Base-by-base conservation (phyloP, 2,329 filamentous ascomycete genomes). In the Graphium sp. region DNA sequence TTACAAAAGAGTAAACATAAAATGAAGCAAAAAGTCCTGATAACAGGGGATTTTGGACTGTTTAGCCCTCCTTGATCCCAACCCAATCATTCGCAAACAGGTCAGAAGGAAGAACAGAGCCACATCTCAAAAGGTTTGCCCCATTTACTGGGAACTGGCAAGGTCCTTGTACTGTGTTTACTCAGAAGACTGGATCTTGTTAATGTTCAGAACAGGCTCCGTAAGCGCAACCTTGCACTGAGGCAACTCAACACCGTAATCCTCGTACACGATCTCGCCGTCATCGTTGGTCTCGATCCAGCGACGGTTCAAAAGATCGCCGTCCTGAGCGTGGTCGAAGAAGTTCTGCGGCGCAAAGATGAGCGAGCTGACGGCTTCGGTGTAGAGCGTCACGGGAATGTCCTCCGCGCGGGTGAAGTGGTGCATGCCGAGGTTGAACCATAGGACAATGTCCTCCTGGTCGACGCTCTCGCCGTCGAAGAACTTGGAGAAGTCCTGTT, bases 381-480 rank as follows among this genome's bases (percentile, higher is more conserved):
- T 38, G 33, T 42, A 48, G 13, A 51, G 38, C 4, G 47, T 51
- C 19, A 46, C 44, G 15, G 47, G 47, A 10, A 43, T 29, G 12
- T 41, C 41, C 25, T 39, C 40, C 2, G 62, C 59, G 37, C 64
- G 56, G 7, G 65, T 60, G n/a, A 67, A 44, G 39, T 71, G 66
- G 38, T 71, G 63, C 58, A 64, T 69, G 11, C 66, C 66, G 6
- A 55, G 37, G 34, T 54, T 69, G 33, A 69, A 51, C 54, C 58
- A 69, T 9, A 68, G 30, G 3, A 67, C 62, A 8, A 62, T 61
- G 15, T 37, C 35, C n/a, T 34, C 31, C 9, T 34, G 27, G 24
- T 32, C 29, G 7, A 37, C 29, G 12, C 18, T 22, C 32, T 36
- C 35, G 26, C 35, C 34, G 19, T 37, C 34, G 14, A 61, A 53